Evolutionary conservation across 1,284 basidiomycete genomes (phyloP).

Genomic region (Irpex sp.): DNA sequence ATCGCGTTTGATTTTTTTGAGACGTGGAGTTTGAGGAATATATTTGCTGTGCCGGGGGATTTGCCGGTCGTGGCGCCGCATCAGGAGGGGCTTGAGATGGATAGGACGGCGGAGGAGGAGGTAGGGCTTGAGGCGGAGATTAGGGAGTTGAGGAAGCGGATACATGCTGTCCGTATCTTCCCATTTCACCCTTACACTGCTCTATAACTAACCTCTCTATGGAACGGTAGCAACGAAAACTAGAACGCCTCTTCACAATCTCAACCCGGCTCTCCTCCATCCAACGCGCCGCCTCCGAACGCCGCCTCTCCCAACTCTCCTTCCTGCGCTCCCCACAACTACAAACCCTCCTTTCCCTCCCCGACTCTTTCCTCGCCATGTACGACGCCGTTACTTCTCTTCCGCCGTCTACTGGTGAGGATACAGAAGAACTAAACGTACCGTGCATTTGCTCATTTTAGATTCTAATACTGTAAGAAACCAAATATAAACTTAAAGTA

Average conservation of each 20-base stretch:
- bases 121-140: slow-evolving; percentile 45
- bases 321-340: slow-evolving; percentile 38
- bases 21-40: slow-evolving; percentile 74
- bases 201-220: neutral
- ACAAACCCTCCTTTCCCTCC: slow-evolving; percentile 22
- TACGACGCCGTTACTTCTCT: slow-evolving; percentile 45
- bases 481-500: no score
- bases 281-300: slow-evolving; percentile 40
- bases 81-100: slow-evolving; percentile 55
- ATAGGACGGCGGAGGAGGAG: slow-evolving; percentile 46
- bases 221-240: slow-evolving; percentile 52
- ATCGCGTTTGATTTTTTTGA: slow-evolving; percentile 80
- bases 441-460: no score
- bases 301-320: slow-evolving; percentile 39
- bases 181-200: neutral
- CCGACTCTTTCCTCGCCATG: slow-evolving; percentile 30
- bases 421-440: slow-evolving; percentile 29
- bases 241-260: slow-evolving; percentile 49
- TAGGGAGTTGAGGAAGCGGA: slow-evolving; percentile 48
- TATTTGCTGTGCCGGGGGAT: slow-evolving; percentile 64
- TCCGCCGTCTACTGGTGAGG: slow-evolving; percentile 45
- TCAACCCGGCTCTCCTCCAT: slow-evolving; percentile 43
- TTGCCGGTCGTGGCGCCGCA: slow-evolving; percentile 68
- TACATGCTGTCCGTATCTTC: slow-evolving; percentile 52
- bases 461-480: no score